Base-by-base conservation (phyloP, 2,329 filamentous ascomycete genomes). In the Paecilomyces variotii region DNA sequence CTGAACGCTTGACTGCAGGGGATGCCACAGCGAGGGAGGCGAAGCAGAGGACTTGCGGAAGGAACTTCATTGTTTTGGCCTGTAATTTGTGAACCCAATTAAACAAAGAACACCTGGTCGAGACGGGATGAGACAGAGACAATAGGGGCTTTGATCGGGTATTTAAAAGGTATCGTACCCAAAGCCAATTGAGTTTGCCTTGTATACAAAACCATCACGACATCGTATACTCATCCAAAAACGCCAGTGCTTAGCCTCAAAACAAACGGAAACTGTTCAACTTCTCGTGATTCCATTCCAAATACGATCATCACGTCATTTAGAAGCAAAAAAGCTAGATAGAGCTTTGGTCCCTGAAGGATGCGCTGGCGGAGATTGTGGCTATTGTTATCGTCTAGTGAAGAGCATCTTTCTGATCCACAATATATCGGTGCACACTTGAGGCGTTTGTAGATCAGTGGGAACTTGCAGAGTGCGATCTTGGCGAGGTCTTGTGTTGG, bases 1-100 rank as follows among this genome's bases (percentile, higher is more conserved):
- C 68, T 32, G 61, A 61, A 60, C 59, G 71, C 60, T 59, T 70
- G 57, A 45, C 62, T 55, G 58, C 57, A 7, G 57, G 65, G 60
- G 12, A 65, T 57, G 19, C 65, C 57, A 30, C 65, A 56, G 0
- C 63, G 61, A 55, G 61, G 28, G 6, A 65, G 53, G 10, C 61
- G 53, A 45, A 64, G 19, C 12, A 53, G 28, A 54, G 52, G 34
- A 54, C 28, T n/a, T 54, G 58, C 34, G 50, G 59, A 28, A 51
- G 50, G 45, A 55, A 24, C 30, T 11, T 26, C 50, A 26, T 52
- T 28, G 14, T 52, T n/a, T 7, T 11, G n/a, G 24, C 24, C 26
- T 52, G 24, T 6, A 14, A 4, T 25, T 25, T 34, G 4, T 19
- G 30, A 45, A 45, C 14, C 14, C 14, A 45, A 45, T n/a, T 19